phyloP scores from a whole-genome alignment of 2,329 filamentous ascomycete species.

The Claviceps spartinae region DNA sequence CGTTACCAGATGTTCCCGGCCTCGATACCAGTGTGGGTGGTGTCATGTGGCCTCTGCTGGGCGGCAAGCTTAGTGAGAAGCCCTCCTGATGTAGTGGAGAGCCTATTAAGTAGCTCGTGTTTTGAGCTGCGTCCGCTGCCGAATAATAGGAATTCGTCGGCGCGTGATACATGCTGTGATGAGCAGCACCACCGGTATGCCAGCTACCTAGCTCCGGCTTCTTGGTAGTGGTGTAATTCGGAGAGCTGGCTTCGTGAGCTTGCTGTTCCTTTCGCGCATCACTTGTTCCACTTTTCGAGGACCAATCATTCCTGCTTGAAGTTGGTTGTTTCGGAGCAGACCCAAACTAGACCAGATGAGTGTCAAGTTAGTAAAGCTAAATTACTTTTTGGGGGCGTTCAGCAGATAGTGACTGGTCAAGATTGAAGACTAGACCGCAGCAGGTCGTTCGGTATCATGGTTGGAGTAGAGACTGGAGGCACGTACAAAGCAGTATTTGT shows the following conservation, averaged over 20 bases:
- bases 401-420: neutral
- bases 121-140: constrained; percentile 8
- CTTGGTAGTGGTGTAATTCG: neutral
- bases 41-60: constrained; percentile 20
- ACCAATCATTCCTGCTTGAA: constrained; percentile 36
- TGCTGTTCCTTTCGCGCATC: constrained; percentile 10
- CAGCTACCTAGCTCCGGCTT: constrained; percentile 11
- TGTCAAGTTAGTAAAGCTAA: constrained; percentile 25
- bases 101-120: constrained; percentile 5
- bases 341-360: constrained; percentile 37
- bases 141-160: constrained; percentile 8
- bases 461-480: constrained; percentile 28
- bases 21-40: constrained; percentile 32
- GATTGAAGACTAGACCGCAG: constrained; percentile 6
- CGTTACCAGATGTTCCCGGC: constrained; percentile 32
- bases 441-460: constrained; percentile 9
- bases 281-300: constrained; percentile 27
- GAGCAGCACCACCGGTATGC: constrained; percentile 23
- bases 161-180: constrained; percentile 25
- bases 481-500: constrained; percentile 99
- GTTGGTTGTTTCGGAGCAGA: constrained; percentile 37
- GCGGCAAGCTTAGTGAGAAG: neutral
- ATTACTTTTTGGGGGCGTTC: neutral
- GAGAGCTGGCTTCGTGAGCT: neutral
- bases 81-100: constrained; percentile 8